A percentile compares a stretch with the other conserved stretches of the same genome.
Conservation (phyloP, 306 rosid genomes). For the Pyrus betulifolia region DNA sequence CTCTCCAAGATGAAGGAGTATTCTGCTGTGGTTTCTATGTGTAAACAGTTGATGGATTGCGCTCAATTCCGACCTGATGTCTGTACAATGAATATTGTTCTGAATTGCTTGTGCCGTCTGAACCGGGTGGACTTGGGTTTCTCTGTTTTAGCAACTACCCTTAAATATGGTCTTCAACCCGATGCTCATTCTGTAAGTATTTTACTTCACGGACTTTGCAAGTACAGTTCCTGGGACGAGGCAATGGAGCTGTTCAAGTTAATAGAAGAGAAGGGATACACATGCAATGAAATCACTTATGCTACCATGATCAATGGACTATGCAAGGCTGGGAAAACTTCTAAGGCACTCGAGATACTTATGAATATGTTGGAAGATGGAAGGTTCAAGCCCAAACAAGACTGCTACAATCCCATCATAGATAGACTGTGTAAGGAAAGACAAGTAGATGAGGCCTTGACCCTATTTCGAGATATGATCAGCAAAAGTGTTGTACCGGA, state of each 20-base stretch:
- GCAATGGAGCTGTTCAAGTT: background rate
- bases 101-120: background rate
- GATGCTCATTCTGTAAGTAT: background rate
- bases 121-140: background rate
- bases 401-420: background rate
- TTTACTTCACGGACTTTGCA: conserved; percentile 3
- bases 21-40: background rate
- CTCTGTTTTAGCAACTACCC: background rate
- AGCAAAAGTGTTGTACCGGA: background rate
- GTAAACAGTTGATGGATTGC: background rate
- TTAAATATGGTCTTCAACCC: background rate
- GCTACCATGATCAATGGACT: background rate
- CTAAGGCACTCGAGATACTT: too few species aligned
- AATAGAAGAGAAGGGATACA: background rate
- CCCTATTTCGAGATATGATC: background rate
- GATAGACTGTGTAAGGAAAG: background rate
- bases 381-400: too few species aligned
- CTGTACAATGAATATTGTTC: background rate
- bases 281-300: background rate
- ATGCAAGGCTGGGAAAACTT: too few species aligned
- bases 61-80: background rate
- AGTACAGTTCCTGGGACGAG: background rate
- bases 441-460: background rate
- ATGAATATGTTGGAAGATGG: too few species aligned
- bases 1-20: background rate